Evolutionary conservation across 306 rosid species (phyloP).

Genomic region (Cicer yamashitae): DNA sequence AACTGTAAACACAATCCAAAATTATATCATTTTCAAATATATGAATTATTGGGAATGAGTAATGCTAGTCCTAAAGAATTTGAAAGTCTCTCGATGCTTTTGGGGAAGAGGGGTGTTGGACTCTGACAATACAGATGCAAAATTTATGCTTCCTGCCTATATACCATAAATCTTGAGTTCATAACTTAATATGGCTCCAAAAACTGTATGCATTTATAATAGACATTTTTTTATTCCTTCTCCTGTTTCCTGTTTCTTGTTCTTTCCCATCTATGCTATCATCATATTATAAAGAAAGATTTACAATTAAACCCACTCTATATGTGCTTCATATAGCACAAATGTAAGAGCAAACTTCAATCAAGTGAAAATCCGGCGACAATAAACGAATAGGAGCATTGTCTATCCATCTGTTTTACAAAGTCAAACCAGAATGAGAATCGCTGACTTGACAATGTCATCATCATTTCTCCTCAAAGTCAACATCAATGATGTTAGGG

Average conservation of each 20-base stretch:
- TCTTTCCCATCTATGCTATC: slow-evolving; percentile 21
- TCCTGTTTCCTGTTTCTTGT: neutral
- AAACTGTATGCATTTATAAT: slow-evolving; percentile 14
- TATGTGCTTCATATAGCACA: slow-evolving; percentile 22
- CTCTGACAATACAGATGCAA: neutral
- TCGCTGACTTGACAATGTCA: neutral
- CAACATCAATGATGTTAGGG: slow-evolving; percentile 85
- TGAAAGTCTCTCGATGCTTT: neutral
- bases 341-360: slow-evolving; percentile 30
- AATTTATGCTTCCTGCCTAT: slow-evolving; percentile 4
- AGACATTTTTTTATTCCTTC: neutral
- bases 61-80: neutral
- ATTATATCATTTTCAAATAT: neutral
- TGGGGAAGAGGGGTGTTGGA: neutral
- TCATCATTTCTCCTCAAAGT: slow-evolving; percentile 93
- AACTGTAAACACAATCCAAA: neutral
- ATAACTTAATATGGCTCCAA: slow-evolving; percentile 8
- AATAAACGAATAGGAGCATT: slow-evolving; percentile 8
- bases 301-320: slow-evolving; percentile 42
- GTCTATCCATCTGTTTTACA: slow-evolving; percentile 24
- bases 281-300: slow-evolving; percentile 35
- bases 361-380: neutral
- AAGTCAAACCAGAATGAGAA: slow-evolving; percentile 34
- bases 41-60: neutral
- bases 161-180: neutral